Conservation (phyloP, 768 basidiomycete species). For the Vararia minispora region DNA sequence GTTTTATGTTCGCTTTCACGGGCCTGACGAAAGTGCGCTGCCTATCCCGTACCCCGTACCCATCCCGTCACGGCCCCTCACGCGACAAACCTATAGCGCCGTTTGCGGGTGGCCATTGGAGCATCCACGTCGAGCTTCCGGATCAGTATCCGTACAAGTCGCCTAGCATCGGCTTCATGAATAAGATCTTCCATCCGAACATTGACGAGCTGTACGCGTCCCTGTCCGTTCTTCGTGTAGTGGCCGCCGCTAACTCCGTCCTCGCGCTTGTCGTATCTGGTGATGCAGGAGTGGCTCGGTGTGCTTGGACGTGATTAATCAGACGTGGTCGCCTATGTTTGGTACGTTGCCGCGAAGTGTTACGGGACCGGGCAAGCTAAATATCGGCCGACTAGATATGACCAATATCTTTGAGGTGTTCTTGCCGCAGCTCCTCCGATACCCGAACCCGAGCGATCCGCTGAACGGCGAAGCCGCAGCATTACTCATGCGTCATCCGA, state of each 20-base stretch:
- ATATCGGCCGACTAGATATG: slow-evolving; percentile 55
- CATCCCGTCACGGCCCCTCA: not conserved
- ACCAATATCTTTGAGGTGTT: slow-evolving; percentile 99
- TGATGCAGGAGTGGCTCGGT: slow-evolving; percentile 83
- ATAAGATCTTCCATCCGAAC: slow-evolving; percentile 99
- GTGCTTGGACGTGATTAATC: slow-evolving; percentile 97
- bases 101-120: slow-evolving; percentile 97
- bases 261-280: slow-evolving; percentile 9
- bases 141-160: slow-evolving; percentile 99
- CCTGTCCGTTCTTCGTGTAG: slow-evolving; percentile 7
- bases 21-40: slow-evolving; percentile 88
- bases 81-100: slow-evolving; percentile 49
- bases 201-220: slow-evolving; percentile 84
- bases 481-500: slow-evolving; percentile 92
- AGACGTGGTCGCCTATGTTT: slow-evolving; percentile 99
- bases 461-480: slow-evolving; percentile 98
- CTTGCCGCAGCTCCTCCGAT: slow-evolving; percentile 90
- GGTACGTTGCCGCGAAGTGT: slow-evolving; percentile 39
- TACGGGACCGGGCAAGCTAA: not conserved
- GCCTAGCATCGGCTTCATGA: slow-evolving; percentile 99
- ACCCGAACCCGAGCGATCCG: slow-evolving; percentile 97
- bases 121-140: slow-evolving; percentile 97
- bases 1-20: slow-evolving; percentile 94
- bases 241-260: no score
- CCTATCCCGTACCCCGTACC: not conserved